Evolutionary conservation across 1,284 basidiomycete genomes (phyloP), one percentile per base, ranked within the genome.

Genomic region (Trichosporon coremiiforme): DNA sequence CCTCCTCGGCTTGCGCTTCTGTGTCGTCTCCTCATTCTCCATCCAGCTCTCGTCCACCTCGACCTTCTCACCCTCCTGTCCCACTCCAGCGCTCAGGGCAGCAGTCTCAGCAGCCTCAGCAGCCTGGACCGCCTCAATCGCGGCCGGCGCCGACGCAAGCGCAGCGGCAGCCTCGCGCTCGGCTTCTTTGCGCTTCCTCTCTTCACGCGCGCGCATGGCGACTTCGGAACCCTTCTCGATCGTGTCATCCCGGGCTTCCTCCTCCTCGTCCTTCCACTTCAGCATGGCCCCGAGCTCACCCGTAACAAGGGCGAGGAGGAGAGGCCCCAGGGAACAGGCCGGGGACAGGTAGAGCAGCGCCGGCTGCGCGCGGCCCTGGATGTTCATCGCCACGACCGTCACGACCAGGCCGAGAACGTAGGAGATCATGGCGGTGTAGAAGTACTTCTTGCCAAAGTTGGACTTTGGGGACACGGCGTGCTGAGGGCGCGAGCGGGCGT

Each of bases 321-420:
- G 69, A 5, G 85, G 82, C 33, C 84, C 82, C 17, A 82, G 67
- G 13, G 83, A 82, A 89, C 86, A 88, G 4, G 86, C 85, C 0
- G 87, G 87, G 47, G 79, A 83, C 74, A 99, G 87, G 82, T 98
- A 99, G 45, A 99, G 85, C 70, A 99, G 84, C 1, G 96, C 96
- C 2, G 96, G 96, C 78, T 99, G 96, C 0, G 93, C 94, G 15
- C 87, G 87, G 64, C 87, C 86, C 78, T 90, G 91, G 57, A 86
- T 79, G 80, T 96, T 92, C 95, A 98, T 95, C 17, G 96, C 92
- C 0, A 81, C 81, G 88, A 98, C 94, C 2, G 96, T 97, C 10
- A 86, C 88, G 6, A 85, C 82, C 29, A 98, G 87, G 0, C 95
- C 96, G 25, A 85, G 71, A n/a, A 92, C 84, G 83, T 98, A 99